phyloP scores from a whole-genome alignment of 805 yeast species.

The Debaryomyces hansenii region DNA sequence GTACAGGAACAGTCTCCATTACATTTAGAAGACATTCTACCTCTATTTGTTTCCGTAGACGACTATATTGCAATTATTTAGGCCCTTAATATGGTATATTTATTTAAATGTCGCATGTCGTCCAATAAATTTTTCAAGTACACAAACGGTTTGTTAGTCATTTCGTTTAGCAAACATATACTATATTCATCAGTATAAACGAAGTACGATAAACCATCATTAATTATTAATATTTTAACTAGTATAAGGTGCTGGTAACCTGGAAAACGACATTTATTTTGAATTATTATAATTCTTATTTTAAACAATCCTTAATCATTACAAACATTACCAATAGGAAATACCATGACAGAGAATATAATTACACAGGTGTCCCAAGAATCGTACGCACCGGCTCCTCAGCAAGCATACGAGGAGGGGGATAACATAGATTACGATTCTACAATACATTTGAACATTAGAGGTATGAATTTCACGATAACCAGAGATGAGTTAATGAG shows the following conservation, averaged over 20 bases:
- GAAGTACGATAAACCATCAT: not conserved
- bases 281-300: too few species aligned
- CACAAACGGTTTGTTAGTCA: not conserved
- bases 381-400: conserved; percentile 19
- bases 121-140: not conserved
- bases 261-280: conserved; percentile 3
- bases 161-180: not conserved
- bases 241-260: conserved; percentile 17
- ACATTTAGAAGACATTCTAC: conserved; percentile 4
- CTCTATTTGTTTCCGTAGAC: not conserved
- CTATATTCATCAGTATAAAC: not conserved
- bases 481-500: conserved; percentile 89
- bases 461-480: conserved; percentile 72
- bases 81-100: not conserved
- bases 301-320: not conserved
- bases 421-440: conserved; percentile 56
- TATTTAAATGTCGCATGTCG: not conserved
- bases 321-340: not conserved
- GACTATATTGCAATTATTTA: not conserved
- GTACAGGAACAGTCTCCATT: conserved; percentile 11
- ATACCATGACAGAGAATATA: conserved; percentile 45
- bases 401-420: conserved; percentile 20
- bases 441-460: conserved; percentile 71
- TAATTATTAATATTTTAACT: not conserved
- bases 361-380: conserved; percentile 71